Base-by-base conservation (phyloP, 306 rosid species). In the Arachis stenosperma region DNA sequence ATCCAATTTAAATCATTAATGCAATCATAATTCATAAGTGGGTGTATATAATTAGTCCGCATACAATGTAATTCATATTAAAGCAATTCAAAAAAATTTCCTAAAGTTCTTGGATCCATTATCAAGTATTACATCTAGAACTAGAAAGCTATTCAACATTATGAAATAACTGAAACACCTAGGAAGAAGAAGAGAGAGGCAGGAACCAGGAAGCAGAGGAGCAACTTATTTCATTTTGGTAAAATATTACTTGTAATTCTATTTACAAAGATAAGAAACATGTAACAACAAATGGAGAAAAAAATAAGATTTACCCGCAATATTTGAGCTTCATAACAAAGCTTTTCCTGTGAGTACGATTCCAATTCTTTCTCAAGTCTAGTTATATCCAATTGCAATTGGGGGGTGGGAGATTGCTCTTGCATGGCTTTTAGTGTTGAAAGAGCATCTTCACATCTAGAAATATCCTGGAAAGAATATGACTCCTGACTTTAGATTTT, bases 361-460 rank as follows among this genome's bases (percentile, higher is more conserved):
- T 95, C 99, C 67, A 95, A 75, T 74, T 91, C 93, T 81, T 95
- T 90, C 86, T 95, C 99, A 66, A 95, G 93, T 61, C 90, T 92
- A 75, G 89, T 71, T 86, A 95, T 81, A 67, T 92, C 97, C 73
- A 44, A 56, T 48, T 85, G 85, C 53, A 85, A 44, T 56, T 85
- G 89, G 61, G 88, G 87, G 61, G 93, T 75, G 61, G 98, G 79
- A 14, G 97, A 43, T 81, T 79, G 95, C 64, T 74, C 90, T 55
- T 86, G 92, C 93, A 88, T 86, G 77, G 75, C 82, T 84, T 86
- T 95, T 56, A 92, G 92, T 17, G 98, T 88, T 72, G 90, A 40
- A 33, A 93, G 89, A 75, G 93, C 74, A 81, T 95, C 99, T 92
- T 95, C 99, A 62, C 75, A 75, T 75, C 99, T 87, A 69, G 94